phyloP scores from a whole-genome alignment of 768 basidiomycete species.

The Pulveroboletus sp. region DNA sequence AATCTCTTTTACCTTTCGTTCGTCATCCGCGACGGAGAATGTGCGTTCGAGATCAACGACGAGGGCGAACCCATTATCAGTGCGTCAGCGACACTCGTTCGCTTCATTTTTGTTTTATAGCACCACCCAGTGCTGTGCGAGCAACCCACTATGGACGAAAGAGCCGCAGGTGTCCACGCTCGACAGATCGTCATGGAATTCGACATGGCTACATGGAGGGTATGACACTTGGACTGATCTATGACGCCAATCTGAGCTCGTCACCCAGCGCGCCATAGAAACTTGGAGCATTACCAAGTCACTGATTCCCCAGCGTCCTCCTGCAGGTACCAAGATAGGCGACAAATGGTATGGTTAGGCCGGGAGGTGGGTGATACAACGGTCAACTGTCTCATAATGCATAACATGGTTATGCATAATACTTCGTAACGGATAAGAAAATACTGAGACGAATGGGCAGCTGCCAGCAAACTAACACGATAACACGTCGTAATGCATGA shows the following conservation, averaged over 20 bases:
- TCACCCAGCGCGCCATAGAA: conserved; percentile 73
- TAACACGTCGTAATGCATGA: no score
- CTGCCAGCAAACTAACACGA: no score
- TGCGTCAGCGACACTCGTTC: conserved; percentile 35
- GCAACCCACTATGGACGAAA: conserved; percentile 60
- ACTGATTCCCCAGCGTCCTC: conserved; percentile 69
- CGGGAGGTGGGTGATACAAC: not conserved
- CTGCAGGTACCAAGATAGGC: conserved; percentile 52
- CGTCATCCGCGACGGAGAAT: conserved; percentile 81
- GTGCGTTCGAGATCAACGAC: conserved; percentile 62
- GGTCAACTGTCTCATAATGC: no score
- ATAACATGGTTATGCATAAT: no score
- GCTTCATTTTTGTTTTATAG: not conserved
- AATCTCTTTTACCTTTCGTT: conserved; percentile 96
- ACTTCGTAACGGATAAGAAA: no score
- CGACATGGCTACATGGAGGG: conserved; percentile 87
- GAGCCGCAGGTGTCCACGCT: conserved; percentile 59
- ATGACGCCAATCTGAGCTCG: not conserved
- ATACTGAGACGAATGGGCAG: no score
- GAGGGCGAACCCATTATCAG: conserved; percentile 75
- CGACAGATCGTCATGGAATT: conserved; percentile 89
- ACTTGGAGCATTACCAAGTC: conserved; percentile 77
- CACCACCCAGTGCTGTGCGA: conserved; percentile 55
- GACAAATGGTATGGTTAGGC: conserved; percentile 69
- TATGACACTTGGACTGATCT: conserved; percentile 30